Percentiles rank a stretch among this genome's conserved stretches.
These are phyloP conservation scores for Diaporthe citriasiana DNA, from an alignment of 2,329 filamentous ascomycete genomes.

Conservation along the genomic window DNA sequence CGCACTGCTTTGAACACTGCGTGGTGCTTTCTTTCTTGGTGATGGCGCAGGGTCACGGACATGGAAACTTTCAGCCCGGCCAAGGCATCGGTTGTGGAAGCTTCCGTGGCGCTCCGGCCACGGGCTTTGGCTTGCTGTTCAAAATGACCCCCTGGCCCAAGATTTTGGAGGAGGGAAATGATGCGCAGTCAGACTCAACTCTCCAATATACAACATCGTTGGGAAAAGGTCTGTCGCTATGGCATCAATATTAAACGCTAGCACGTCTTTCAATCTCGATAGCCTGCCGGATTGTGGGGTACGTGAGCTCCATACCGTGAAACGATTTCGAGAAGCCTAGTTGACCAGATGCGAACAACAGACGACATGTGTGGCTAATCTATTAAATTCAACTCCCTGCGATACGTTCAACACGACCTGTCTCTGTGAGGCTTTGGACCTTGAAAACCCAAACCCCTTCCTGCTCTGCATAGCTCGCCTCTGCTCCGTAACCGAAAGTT, in stretches of 20 bases:
- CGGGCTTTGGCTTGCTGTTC: not conserved
- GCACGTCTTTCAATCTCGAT: not conserved
- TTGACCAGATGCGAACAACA: not conserved
- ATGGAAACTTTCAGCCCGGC: slow-evolving; percentile 6
- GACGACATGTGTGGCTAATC: not conserved
- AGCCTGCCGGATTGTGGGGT: slow-evolving; percentile 20
- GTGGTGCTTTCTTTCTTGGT: not conserved
- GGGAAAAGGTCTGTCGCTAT: not conserved
- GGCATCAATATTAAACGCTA: not conserved
- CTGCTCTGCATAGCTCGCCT: not conserved
- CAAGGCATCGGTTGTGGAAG: not conserved
- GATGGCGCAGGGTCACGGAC: slow-evolving; percentile 9
- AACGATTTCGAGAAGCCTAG: not conserved
- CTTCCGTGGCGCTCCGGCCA: not conserved
- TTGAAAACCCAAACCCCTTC: not conserved
- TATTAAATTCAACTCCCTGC: not conserved
- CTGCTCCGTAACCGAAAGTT: not conserved
- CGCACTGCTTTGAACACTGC: not conserved
- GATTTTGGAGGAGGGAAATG: not conserved
- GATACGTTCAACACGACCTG: slow-evolving; percentile 9
- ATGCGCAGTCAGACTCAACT: not conserved
- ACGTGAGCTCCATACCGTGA: not conserved
- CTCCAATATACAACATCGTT: not conserved
- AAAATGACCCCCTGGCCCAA: not conserved
- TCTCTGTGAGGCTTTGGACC: slow-evolving; percentile 4